Base-by-base conservation (phyloP, 2,329 filamentous ascomycete genomes). In the Fusarium miscanthi region DNA sequence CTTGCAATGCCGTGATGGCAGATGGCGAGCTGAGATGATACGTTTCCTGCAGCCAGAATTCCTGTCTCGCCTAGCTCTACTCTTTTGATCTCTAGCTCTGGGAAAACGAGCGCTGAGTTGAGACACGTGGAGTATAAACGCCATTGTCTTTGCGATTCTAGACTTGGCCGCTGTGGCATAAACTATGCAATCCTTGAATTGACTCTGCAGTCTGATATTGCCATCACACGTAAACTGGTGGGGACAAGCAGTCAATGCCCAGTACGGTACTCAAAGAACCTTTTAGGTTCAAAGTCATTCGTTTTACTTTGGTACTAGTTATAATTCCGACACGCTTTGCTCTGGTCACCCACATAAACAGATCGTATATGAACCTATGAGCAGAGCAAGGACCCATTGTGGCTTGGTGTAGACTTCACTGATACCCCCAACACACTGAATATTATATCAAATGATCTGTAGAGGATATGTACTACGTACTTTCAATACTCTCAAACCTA, bases 101-200 rank as follows among this genome's bases (percentile, higher is more conserved):
- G 41, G 12, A 17, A 12, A 11, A 17, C 16, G 41, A 25, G 41
- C 6, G 41, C 41, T 25, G 41, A 43, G 10, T 5, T 43, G 41
- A 25, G 16, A 43, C n/a, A 43, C 25, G 41, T 43, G n/a, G 41
- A 25, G 6, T 23, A 12, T 17, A 43, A 25, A 8, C n/a, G 16
- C 3, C 3, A 5, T 17, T 17, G 41, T 5, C 2, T 25, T 25
- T 5, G n/a, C 2, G 4, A 1, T 11, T 42, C 4, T 23, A 16
- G 14, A 7, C 41, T 12, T 25, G 7, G 25, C 14, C n/a, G 41
- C 41, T 17, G 6, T 23, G 41, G 6, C 41, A 4, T 16, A 17
- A 42, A 7, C n/a, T 3, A 16, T 41, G 40, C 40, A 41, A 13
- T 5, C 21, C 31, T 13, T 41, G 21, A 41, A n/a, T n/a, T 41